phyloP scores from a whole-genome alignment of 75 land plant genomes.

The Pinus albicaulis region DNA sequence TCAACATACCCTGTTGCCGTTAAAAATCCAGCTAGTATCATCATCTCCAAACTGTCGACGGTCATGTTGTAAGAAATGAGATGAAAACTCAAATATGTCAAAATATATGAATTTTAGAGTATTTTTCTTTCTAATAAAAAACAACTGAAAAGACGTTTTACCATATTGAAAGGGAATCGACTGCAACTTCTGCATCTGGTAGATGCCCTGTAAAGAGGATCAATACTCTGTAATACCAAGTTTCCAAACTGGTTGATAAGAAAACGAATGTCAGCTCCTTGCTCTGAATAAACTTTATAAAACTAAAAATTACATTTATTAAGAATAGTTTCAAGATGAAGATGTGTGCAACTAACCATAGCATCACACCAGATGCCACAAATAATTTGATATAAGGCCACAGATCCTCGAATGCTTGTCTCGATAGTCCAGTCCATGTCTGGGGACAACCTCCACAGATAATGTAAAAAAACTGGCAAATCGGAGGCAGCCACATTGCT shows the following conservation, averaged over 20 bases:
- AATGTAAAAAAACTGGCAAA: conserved; percentile 21
- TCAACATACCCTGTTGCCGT: no score
- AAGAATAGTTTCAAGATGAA: conserved; percentile 2
- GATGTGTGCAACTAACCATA: conserved; percentile 24
- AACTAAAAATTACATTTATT: not conserved
- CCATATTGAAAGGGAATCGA: conserved; percentile 61
- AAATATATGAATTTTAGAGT: no score
- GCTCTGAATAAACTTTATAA: not conserved
- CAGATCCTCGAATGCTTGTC: conserved; percentile 33
- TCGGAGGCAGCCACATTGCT: conserved; percentile 33
- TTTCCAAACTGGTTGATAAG: conserved; percentile 36
- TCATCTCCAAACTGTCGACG: no score
- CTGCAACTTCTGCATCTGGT: conserved; percentile 26
- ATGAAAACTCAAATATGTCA: no score
- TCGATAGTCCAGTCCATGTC: conserved; percentile 50
- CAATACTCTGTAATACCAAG: conserved; percentile 47
- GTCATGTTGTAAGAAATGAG: no score
- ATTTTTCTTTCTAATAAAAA: not conserved
- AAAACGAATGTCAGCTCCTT: not conserved
- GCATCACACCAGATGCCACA: conserved; percentile 73
- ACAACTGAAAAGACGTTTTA: not conserved
- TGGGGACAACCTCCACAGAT: conserved; percentile 38
- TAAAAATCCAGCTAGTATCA: no score
- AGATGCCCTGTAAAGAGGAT: conserved; percentile 40
- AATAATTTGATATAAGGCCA: conserved; percentile 65